Percentiles rank a stretch among this genome's conserved stretches.
Conservation (phyloP, 371 early-diverging fungal species). For the Blakeslea trispora region DNA sequence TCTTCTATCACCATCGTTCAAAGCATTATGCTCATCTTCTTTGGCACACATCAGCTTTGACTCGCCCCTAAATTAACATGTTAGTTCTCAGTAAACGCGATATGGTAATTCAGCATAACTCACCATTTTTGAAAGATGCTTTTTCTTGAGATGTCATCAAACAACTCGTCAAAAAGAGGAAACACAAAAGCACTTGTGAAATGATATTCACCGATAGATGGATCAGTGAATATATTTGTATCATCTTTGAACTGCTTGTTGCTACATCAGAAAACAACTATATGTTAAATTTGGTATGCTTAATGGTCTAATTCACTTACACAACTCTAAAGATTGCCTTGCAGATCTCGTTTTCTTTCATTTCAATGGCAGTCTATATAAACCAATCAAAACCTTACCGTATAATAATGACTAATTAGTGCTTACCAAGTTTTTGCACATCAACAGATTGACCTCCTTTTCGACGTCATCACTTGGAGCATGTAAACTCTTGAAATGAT, state of each 20-base stretch:
- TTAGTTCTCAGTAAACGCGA: constrained; percentile 11
- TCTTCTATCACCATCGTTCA: constrained; percentile 5
- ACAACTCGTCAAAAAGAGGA: constrained; percentile 9
- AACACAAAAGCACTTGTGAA: constrained; percentile 13
- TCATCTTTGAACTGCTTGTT: constrained; percentile 9
- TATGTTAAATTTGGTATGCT: constrained; percentile 5
- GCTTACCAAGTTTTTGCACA: constrained; percentile 5
- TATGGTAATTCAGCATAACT: constrained; percentile 9
- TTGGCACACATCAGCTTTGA: constrained; percentile 3
- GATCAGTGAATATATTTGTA: constrained; percentile 5
- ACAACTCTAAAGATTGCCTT: constrained; percentile 3
- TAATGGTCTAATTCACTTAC: constrained; percentile 7
- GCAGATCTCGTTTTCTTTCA: constrained; percentile 4
- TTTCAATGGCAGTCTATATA: constrained; percentile 3
- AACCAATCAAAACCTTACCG: constrained; percentile 3
- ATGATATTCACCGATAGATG: constrained; percentile 10
- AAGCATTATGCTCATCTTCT: constrained; percentile 10
- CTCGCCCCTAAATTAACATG: constrained; percentile 4
- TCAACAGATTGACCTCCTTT: constrained; percentile 5
- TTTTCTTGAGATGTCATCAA: constrained; percentile 8
- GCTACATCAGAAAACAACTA: constrained; percentile 6
- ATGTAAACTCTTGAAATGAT: constrained; percentile 1
- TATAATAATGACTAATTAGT: constrained; percentile 5
- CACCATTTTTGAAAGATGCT: constrained; percentile 10
- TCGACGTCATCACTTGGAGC: constrained; percentile 1